Conservation (phyloP, 345 rosid species). For the Gossypium sturtianum region DNA sequence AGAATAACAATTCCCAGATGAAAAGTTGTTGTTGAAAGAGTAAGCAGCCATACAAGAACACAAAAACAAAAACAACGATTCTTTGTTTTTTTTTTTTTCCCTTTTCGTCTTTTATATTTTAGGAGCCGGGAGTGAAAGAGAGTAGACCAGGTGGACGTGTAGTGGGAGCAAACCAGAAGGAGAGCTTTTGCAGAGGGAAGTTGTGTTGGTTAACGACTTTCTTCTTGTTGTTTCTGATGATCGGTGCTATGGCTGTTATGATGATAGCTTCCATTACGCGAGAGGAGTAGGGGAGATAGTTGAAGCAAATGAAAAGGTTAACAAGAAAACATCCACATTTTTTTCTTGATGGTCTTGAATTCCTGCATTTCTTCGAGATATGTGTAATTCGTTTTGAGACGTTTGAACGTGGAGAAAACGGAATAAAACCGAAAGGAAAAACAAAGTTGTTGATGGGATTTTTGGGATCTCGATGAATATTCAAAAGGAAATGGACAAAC, state of each 20-base stretch:
- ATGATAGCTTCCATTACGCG: slow-evolving; percentile 42
- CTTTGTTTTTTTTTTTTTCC: neutral
- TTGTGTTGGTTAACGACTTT: slow-evolving; percentile 36
- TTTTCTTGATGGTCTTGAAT: slow-evolving; percentile 37
- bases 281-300: slow-evolving; percentile 8
- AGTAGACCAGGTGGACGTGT: slow-evolving; percentile 59
- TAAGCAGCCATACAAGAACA: slow-evolving; percentile 30
- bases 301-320: slow-evolving; percentile 14
- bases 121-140: slow-evolving; percentile 23
- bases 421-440: neutral
- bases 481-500: neutral
- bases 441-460: neutral
- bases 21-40: slow-evolving; percentile 26
- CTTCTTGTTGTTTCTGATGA: slow-evolving; percentile 9
- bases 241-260: slow-evolving; percentile 19
- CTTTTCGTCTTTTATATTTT: neutral
- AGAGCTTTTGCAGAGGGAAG: slow-evolving; percentile 54
- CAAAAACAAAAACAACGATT: neutral
- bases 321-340: slow-evolving; percentile 39
- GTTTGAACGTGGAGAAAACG: neutral
- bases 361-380: slow-evolving; percentile 21
- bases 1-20: slow-evolving; percentile 26
- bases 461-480: neutral
- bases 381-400: slow-evolving; percentile 8
- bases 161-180: slow-evolving; percentile 73